Base-by-base conservation (phyloP, 208 protist genomes). In the Trypanosoma congolense region DNA sequence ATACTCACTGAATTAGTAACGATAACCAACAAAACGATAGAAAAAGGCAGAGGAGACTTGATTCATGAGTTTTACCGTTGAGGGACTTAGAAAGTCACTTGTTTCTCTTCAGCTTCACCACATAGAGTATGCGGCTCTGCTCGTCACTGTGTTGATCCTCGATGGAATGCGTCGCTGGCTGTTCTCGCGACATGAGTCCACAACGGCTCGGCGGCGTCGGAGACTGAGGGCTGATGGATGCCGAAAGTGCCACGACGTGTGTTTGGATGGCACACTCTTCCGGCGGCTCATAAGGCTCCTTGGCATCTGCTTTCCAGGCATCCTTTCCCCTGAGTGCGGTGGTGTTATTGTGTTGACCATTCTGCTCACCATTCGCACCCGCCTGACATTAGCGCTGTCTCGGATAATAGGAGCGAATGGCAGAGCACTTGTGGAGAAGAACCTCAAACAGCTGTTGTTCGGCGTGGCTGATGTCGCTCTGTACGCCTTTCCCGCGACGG, bases 351-450 rank as follows among this genome's bases (percentile, higher is more conserved):
- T 80, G 19, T 56, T 90, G 29, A 44, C 71, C 1, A 22, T 45
- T 1, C 64, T 95, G 30, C 70, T 92, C 10, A 56, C 78, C 12
- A 28, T 85, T 6, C 61, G 79, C 18, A 84, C 78, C 26, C 70
- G 60, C 29, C 48, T 95, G 2, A 91, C 82, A 8, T 48, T 95
- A 30, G 49, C 71, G 16, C 70, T 90, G 33, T 82, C 88, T 6
- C 50, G 38, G 24, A 57, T 77, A 2, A 67, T 87, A 16, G 82
- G 82, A 14, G 51, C 49, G 18, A 87, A 67, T 52, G 73, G 72
- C 3, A 70, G 70, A 24, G 70, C 56, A 49, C 76, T 95, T 14
- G 73, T 95, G 3, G 52, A 83, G 51, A 55, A 65, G 30, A 62
- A 87, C n/a, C 49, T 63, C 24, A 83, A 80, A 26, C 41, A 44